A percentile compares a stretch with the other conserved stretches of the same genome.
These are phyloP conservation scores for Rhynchospora tenuis DNA, from an alignment of 176 grass and related monocot species.

Conservation along the genomic window DNA sequence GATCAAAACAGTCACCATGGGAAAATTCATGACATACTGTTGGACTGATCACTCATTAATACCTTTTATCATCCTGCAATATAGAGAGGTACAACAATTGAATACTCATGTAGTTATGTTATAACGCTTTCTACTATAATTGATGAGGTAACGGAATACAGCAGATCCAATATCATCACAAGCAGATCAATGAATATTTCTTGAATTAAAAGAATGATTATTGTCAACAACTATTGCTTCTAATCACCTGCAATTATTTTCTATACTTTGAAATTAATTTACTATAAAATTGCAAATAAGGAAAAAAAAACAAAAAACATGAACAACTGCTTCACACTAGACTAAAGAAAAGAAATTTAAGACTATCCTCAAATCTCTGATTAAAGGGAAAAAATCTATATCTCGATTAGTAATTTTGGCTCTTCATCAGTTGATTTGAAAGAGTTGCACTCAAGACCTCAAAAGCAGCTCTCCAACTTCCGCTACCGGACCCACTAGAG, in stretches of 20 bases:
- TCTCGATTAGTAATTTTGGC: slow-evolving; percentile 2
- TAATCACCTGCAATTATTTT: slow-evolving; percentile 2
- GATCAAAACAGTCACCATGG: background rate
- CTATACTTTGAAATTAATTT: background rate
- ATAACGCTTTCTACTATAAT: background rate
- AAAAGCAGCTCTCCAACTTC: slow-evolving; percentile 27
- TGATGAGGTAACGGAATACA: background rate
- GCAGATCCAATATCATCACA: background rate
- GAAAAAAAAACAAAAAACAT: slow-evolving; percentile 1
- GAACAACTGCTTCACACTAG: background rate
- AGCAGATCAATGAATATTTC: background rate
- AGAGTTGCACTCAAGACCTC: slow-evolving; percentile 17
- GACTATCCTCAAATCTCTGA: background rate
- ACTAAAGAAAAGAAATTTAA: background rate
- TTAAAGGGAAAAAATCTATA: slow-evolving; percentile 1
- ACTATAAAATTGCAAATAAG: background rate
- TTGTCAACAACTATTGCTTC: slow-evolving; percentile 5
- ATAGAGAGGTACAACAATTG: background rate
- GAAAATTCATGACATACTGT: background rate
- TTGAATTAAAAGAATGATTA: background rate
- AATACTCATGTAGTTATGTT: background rate
- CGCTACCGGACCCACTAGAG: slow-evolving; percentile 27
- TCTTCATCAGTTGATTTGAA: slow-evolving; percentile 8
- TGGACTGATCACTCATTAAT: background rate
- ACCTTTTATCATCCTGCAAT: background rate